Percentiles rank a stretch among this genome's conserved stretches.
phyloP scores from a whole-genome alignment of 345 rosid genomes.

The Salix suchowensis region DNA sequence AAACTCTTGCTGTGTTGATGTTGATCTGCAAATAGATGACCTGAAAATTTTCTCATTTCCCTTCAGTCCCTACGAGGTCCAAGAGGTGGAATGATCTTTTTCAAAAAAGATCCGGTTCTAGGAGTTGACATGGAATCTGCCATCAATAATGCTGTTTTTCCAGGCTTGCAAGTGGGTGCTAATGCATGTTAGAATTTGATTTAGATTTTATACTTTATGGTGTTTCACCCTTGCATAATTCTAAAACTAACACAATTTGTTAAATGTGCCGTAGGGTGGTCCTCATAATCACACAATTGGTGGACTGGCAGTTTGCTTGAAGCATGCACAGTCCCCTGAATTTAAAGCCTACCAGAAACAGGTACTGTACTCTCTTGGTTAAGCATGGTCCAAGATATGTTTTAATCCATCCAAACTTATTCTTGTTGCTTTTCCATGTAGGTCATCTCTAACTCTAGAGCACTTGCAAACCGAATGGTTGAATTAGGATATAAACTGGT shows the following conservation, averaged over 20 bases:
- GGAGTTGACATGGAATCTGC: conserved; percentile 85
- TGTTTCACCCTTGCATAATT: neutral
- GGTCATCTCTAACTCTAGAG: conserved; percentile 78
- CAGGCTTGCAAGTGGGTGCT: conserved; percentile 74
- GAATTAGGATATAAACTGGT: conserved; percentile 79
- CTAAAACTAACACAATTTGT: neutral
- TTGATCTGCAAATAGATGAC: neutral
- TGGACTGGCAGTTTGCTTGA: conserved; percentile 85
- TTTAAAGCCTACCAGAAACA: conserved; percentile 71
- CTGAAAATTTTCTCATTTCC: conserved; percentile 7
- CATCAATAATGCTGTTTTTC: conserved; percentile 90
- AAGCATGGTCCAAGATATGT: neutral
- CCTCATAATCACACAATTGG: conserved; percentile 97
- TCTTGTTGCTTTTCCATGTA: conserved; percentile 19
- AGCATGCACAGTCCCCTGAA: conserved; percentile 67
- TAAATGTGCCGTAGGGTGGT: conserved; percentile 59
- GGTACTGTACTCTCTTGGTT: conserved; percentile 33
- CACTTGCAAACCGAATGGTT: conserved; percentile 62
- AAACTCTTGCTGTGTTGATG: neutral
- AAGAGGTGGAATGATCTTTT: conserved; percentile 98
- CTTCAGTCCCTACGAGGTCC: conserved; percentile 92
- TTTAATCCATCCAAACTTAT: neutral
- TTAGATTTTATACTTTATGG: neutral
- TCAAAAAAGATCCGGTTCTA: conserved; percentile 64
- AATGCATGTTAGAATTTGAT: neutral